Base-by-base conservation (phyloP, 2,329 filamentous ascomycete genomes). In the Colletotrichum plurivorum region DNA sequence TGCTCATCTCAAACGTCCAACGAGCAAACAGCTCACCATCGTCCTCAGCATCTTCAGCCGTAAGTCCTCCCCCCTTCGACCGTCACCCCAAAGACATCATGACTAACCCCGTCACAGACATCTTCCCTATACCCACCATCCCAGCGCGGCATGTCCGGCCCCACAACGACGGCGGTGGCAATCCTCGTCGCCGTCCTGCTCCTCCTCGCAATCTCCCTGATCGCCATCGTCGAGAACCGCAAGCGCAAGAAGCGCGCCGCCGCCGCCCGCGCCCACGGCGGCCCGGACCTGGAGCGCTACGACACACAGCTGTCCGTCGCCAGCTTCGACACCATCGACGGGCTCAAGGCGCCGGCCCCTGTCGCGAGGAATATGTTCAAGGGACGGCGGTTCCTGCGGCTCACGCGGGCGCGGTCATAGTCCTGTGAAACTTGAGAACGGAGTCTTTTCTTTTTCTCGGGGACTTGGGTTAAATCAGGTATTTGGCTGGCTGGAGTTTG, bases 221-320 rank as follows among this genome's bases (percentile, higher is more conserved):
- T 68, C 7, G 20, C 61, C 12, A 12, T 59, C 0, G 45, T 13
- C 3, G 66, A 68, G 41, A 20, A 65, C 25, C 51, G 25, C 31
- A 58, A 56, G 39, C 54, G 54, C 41, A 65, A 68, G 54, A 48
- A 68, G 54, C 41, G 27, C 7, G 15, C 25, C 2, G 54, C 48
- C 15, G 54, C n/a, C 0, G 43, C 12, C 25, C 22, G 5, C 9
- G 18, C n/a, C 8, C n/a, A 31, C 9, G 3, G 20, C 8, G 39
- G 51, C 16, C n/a, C n/a, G 25, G 39, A 12, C 9, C 9, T 65
- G 15, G 49, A 18, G 22, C 20, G 15, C 1, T 43, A 15, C 12
- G 61, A 51, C 4, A 55, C 48, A 13, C 39, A 53, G 15, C 41
- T 25, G 41, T 69, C 66, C 3, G 22, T 36, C 15, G 61, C 18